Conservation (phyloP, 2,329 filamentous ascomycete species). For the Fusarium verticillioides region DNA sequence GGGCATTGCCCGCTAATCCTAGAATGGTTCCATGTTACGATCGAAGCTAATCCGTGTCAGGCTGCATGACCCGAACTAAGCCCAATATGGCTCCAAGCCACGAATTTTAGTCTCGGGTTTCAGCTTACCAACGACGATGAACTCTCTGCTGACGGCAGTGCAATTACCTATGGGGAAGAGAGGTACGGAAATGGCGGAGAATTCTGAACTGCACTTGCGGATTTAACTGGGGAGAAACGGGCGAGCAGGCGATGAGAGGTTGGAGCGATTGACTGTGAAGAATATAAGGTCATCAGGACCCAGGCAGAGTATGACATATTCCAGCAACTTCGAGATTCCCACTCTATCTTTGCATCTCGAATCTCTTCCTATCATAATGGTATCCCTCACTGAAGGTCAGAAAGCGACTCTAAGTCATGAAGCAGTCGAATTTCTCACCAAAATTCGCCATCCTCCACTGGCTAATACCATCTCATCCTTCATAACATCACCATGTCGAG, state of each 20-base stretch:
- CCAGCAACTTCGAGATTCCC: background rate
- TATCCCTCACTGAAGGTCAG: background rate
- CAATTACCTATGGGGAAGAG: fast-evolving
- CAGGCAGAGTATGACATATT: background rate
- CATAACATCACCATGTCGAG: background rate
- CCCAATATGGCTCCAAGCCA: background rate
- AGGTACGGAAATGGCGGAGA: background rate
- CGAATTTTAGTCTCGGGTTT: background rate
- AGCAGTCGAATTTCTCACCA: background rate
- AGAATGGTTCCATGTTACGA: background rate
- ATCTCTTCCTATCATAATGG: background rate
- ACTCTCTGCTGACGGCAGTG: background rate
- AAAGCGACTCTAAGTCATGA: background rate
- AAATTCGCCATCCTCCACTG: background rate
- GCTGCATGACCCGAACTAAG: background rate
- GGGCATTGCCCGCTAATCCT: background rate
- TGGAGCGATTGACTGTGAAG: background rate
- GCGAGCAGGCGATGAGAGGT: fast-evolving
- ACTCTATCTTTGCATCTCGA: background rate
- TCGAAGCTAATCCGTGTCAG: background rate
- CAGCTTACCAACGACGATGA: fast-evolving
- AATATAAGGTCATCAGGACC: background rate
- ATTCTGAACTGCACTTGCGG: fast-evolving
- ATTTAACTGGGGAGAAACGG: fast-evolving
- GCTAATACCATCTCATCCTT: background rate